phyloP scores from a whole-genome alignment of 371 early-diverging fungal species.

The Rhizopus delemar region DNA sequence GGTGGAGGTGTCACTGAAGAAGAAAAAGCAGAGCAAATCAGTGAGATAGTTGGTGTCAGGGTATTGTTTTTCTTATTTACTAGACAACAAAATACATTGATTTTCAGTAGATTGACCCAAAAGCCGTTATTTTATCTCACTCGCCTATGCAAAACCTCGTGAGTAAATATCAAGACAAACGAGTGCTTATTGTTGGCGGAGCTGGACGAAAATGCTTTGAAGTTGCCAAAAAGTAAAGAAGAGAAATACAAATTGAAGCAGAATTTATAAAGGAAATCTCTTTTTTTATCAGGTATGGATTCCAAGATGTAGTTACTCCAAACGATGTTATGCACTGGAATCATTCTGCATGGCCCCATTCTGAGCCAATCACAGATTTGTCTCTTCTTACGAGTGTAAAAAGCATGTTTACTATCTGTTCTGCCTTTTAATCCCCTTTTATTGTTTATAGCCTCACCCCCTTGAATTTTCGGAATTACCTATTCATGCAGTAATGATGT shows the following conservation, averaged over 20 bases:
- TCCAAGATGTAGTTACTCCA: constrained; percentile 73
- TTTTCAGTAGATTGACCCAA: constrained; percentile 52
- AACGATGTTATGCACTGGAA: constrained; percentile 75
- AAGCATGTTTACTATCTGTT: background rate
- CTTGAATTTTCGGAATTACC: constrained; percentile 56
- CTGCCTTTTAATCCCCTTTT: background rate
- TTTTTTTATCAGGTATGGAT: constrained; percentile 65
- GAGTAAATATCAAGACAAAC: constrained; percentile 53
- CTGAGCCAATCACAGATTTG: constrained; percentile 25
- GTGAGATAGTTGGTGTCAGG: constrained; percentile 58
- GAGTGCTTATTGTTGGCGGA: constrained; percentile 77
- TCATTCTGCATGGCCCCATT: constrained; percentile 75
- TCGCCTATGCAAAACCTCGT: constrained; percentile 77
- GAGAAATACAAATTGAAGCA: background rate
- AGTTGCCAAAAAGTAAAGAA: constrained; percentile 57
- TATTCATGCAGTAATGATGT: constrained; percentile 76
- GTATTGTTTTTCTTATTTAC: constrained; percentile 29
- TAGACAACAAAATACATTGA: background rate
- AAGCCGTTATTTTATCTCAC: constrained; percentile 84
- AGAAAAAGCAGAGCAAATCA: constrained; percentile 72
- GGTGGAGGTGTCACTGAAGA: constrained; percentile 85
- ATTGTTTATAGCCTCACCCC: constrained; percentile 25
- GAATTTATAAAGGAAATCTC: background rate
- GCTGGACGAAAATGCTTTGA: constrained; percentile 59
- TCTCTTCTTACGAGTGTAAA: constrained; percentile 21